Evolutionary conservation across 345 rosid genomes (phyloP).

Genomic region (Triadica sebifera): DNA sequence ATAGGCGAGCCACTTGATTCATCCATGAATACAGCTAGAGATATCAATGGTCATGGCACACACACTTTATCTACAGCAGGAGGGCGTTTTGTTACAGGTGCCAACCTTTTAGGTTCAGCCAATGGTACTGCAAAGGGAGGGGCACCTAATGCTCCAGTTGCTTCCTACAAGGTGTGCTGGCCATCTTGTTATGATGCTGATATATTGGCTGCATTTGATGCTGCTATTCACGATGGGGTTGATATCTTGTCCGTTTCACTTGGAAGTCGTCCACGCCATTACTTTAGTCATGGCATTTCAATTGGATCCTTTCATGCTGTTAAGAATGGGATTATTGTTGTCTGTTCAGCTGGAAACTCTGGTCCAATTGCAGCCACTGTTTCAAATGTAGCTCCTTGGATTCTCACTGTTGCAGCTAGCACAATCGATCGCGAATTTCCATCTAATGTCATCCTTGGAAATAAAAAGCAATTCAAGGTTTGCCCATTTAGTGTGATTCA

Average conservation of each 20-base stretch:
- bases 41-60: conserved; percentile 21
- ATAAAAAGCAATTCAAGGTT: conserved; percentile 17
- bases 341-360: conserved; percentile 15
- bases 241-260: conserved; percentile 23
- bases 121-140: conserved; percentile 25
- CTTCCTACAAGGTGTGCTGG: conserved; percentile 22
- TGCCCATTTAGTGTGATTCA: no score
- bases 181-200: conserved; percentile 17
- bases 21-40: conserved; percentile 7
- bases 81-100: conserved; percentile 17
- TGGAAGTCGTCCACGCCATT: background rate
- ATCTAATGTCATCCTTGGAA: conserved; percentile 18
- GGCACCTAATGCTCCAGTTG: conserved; percentile 14
- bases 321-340: conserved; percentile 17
- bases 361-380: background rate
- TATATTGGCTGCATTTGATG: conserved; percentile 17
- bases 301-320: conserved; percentile 25
- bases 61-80: conserved; percentile 26
- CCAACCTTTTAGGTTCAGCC: conserved; percentile 13
- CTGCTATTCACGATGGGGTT: conserved; percentile 24
- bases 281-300: background rate
- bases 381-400: conserved; percentile 22
- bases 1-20: background rate
- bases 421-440: conserved; percentile 19
- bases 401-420: conserved; percentile 25